Conservation (phyloP, 306 rosid species). For the Lathyrus aphaca region DNA sequence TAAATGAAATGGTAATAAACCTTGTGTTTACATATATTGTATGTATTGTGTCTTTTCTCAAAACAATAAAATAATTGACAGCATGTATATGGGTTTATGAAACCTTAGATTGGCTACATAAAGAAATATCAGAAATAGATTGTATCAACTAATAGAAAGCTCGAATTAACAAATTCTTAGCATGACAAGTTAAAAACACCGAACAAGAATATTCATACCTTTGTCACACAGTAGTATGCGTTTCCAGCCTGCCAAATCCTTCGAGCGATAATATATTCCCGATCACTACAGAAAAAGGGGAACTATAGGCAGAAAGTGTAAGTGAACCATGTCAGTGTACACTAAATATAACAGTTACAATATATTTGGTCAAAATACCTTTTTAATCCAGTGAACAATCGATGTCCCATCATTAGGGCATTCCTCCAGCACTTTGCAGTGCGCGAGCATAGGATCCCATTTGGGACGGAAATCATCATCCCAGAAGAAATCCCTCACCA, state of each 20-base stretch:
- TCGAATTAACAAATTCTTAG: constrained; percentile 4
- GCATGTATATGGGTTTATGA: constrained; percentile 15
- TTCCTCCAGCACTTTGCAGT: constrained; percentile 81
- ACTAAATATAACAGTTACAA: constrained; percentile 19
- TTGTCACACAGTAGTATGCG: constrained; percentile 85
- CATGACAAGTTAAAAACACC: constrained; percentile 2
- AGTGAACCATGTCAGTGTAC: constrained; percentile 29
- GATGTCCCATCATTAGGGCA: constrained; percentile 74
- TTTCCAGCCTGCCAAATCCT: constrained; percentile 97
- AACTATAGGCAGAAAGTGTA: constrained; percentile 58
- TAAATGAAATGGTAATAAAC: constrained; percentile 34
- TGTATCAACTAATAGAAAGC: background rate
- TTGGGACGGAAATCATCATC: constrained; percentile 95
- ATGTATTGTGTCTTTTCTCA: background rate
- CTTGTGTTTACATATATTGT: background rate
- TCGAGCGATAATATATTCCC: constrained; percentile 94
- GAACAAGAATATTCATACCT: constrained; percentile 54
- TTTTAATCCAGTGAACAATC: constrained; percentile 94
- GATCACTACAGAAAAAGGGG: constrained; percentile 99
- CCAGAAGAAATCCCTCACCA: constrained; percentile 99
- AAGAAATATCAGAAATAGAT: constrained; percentile 15
- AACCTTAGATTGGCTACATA: background rate
- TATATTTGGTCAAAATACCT: constrained; percentile 58
- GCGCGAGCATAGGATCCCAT: constrained; percentile 92
- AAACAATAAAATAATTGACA: background rate